Evolutionary conservation across 345 rosid species (phyloP).

Genomic region (Corymbia maculata): DNA sequence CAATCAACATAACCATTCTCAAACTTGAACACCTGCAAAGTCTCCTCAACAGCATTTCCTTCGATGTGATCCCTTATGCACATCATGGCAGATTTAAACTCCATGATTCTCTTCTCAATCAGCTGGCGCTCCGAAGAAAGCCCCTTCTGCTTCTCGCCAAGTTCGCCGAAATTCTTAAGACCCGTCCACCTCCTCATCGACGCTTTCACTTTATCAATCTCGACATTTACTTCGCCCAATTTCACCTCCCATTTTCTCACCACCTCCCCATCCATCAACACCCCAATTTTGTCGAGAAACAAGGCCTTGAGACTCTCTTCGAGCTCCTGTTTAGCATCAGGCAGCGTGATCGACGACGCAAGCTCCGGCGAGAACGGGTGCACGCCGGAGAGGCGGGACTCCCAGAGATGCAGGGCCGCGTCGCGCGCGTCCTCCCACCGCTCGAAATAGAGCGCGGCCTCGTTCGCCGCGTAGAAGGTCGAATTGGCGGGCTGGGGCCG

Average conservation of each 20-base stretch:
- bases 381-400: neutral
- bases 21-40: slow-evolving; percentile 8
- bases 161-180: neutral
- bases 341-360: slow-evolving; percentile 14
- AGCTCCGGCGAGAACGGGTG: slow-evolving; percentile 1
- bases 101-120: slow-evolving; percentile 33
- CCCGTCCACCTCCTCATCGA: neutral
- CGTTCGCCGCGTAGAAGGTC: neutral
- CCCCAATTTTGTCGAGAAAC: slow-evolving; percentile 22
- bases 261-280: slow-evolving; percentile 28
- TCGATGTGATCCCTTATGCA: slow-evolving; percentile 36
- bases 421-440: slow-evolving; percentile 9
- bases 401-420: slow-evolving; percentile 1
- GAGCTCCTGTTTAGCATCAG: slow-evolving; percentile 34
- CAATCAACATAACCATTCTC: slow-evolving; percentile 27
- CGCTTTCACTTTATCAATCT: slow-evolving; percentile 6
- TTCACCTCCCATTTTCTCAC: slow-evolving; percentile 24
- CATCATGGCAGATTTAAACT: slow-evolving; percentile 43
- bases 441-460: slow-evolving; percentile 1
- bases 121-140: slow-evolving; percentile 23
- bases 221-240: slow-evolving; percentile 8
- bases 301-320: slow-evolving; percentile 17
- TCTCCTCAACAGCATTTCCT: slow-evolving; percentile 1
- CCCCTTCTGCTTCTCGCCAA: slow-evolving; percentile 13
- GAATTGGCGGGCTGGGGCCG: neutral